phyloP scores from a whole-genome alignment of 2,329 filamentous ascomycete genomes.

The Diaporthe vaccinii region DNA sequence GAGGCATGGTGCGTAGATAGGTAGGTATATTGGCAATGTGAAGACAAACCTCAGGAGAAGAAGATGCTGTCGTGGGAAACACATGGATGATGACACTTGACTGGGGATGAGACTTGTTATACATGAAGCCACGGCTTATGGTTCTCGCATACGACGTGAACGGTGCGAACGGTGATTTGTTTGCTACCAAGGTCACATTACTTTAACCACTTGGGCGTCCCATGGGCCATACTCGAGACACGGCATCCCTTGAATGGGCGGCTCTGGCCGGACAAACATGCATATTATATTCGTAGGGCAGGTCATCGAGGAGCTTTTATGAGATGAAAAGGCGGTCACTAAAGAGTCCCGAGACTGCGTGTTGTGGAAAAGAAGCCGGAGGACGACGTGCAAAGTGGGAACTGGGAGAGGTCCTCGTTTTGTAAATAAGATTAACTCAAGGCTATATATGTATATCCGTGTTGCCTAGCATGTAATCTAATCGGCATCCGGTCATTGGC shows the following conservation, averaged over 20 bases:
- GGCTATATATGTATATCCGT: background rate
- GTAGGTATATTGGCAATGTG: background rate
- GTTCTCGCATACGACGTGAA: background rate
- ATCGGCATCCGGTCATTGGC: background rate
- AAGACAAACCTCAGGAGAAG: background rate
- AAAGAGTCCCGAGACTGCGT: background rate
- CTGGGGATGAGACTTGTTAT: background rate
- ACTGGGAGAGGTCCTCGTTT: background rate
- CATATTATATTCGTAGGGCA: too few species aligned
- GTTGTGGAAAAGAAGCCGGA: background rate
- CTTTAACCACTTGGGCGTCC: background rate
- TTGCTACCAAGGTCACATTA: conserved; percentile 22
- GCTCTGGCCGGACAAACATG: conserved; percentile 19
- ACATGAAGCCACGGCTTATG: background rate
- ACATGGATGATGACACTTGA: background rate
- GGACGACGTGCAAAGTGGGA: background rate
- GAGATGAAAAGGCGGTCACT: conserved; percentile 34
- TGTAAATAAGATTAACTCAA: background rate
- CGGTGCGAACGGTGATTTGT: background rate
- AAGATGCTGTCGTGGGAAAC: background rate
- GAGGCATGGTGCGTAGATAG: conserved; percentile 20
- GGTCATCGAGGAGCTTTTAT: background rate
- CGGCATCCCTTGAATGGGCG: background rate
- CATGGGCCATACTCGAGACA: background rate
- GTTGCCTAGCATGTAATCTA: background rate